Evolutionary conservation across 2,329 filamentous ascomycete species (phyloP).

Genomic region (Lasiodiplodia sp.): DNA sequence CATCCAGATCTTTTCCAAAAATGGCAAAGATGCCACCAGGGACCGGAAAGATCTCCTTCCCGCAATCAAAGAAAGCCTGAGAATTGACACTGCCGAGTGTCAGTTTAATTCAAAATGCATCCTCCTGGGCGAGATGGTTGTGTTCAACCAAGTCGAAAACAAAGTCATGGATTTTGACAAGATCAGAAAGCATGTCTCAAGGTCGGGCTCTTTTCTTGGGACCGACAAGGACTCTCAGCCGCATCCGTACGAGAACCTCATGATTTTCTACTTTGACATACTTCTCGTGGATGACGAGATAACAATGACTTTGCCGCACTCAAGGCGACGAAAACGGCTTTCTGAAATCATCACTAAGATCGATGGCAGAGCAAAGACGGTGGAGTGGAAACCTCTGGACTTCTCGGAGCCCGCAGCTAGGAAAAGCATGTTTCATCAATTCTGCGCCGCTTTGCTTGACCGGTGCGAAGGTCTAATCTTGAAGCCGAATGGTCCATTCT

Average conservation of each 20-base stretch:
- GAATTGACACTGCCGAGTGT: conserved; percentile 65
- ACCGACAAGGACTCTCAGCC: conserved; percentile 71
- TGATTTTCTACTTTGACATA: conserved; percentile 69
- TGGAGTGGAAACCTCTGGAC: conserved; percentile 71
- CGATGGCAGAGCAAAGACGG: conserved; percentile 70
- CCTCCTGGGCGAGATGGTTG: conserved; percentile 81
- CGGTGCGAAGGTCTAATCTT: conserved; percentile 81
- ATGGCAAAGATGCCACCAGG: conserved; percentile 83
- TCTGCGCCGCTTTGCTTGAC: conserved; percentile 70
- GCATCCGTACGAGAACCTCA: conserved; percentile 63
- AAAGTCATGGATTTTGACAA: conserved; percentile 80
- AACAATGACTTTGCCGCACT: conserved; percentile 62
- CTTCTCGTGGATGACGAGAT: conserved; percentile 63
- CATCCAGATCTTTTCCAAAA: conserved; percentile 89
- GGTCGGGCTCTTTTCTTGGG: conserved; percentile 74
- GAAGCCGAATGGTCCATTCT: conserved; percentile 82
- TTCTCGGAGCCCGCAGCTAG: conserved; percentile 64
- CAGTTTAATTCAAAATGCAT: conserved; percentile 73
- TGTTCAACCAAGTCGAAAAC: conserved; percentile 72
- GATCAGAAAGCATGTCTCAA: conserved; percentile 78
- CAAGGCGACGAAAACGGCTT: conserved; percentile 67
- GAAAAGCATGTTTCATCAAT: conserved; percentile 63
- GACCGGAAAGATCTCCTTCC: conserved; percentile 71
- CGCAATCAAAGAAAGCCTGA: conserved; percentile 69
- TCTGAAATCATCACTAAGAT: conserved; percentile 62